Evolutionary conservation across 2,329 filamentous ascomycete genomes (phyloP).

Genomic region (Thelonectria blattea): DNA sequence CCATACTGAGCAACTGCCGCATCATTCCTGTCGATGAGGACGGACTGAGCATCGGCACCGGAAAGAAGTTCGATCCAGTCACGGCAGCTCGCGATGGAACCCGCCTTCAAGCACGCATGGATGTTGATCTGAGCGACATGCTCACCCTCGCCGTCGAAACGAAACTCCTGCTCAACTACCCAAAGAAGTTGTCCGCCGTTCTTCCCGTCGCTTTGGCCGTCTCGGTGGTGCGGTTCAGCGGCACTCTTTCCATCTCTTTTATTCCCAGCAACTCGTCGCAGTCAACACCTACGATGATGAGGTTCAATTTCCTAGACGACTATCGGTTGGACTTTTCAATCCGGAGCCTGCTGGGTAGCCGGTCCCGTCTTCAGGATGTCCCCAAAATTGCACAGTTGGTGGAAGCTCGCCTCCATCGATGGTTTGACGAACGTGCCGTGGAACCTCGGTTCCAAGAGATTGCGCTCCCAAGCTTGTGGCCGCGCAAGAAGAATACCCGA

Average conservation of each 20-base stretch:
- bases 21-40: slow-evolving; percentile 91
- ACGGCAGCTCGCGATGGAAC: slow-evolving; percentile 67
- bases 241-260: slow-evolving; percentile 91
- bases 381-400: slow-evolving; percentile 88
- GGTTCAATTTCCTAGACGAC: slow-evolving; percentile 91
- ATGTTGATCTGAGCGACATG: slow-evolving; percentile 95
- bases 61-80: slow-evolving; percentile 58
- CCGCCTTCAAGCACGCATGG: slow-evolving; percentile 90
- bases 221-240: slow-evolving; percentile 91
- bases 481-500: slow-evolving; percentile 80
- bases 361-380: slow-evolving; percentile 82
- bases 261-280: slow-evolving; percentile 76
- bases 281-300: slow-evolving; percentile 82
- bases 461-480: slow-evolving; percentile 82
- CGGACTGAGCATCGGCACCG: slow-evolving; percentile 62
- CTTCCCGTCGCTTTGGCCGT: slow-evolving; percentile 91
- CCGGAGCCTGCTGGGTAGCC: slow-evolving; percentile 77
- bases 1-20: slow-evolving; percentile 97
- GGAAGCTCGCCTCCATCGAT: slow-evolving; percentile 78
- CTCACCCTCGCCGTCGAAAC: slow-evolving; percentile 95
- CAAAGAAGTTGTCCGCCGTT: slow-evolving; percentile 85
- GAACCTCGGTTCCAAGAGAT: slow-evolving; percentile 89
- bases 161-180: slow-evolving; percentile 92
- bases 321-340: slow-evolving; percentile 85
- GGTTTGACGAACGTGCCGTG: slow-evolving; percentile 87